Evolutionary conservation across 257 asterid genomes (phyloP).

Genomic region (Solanum arcanum): DNA sequence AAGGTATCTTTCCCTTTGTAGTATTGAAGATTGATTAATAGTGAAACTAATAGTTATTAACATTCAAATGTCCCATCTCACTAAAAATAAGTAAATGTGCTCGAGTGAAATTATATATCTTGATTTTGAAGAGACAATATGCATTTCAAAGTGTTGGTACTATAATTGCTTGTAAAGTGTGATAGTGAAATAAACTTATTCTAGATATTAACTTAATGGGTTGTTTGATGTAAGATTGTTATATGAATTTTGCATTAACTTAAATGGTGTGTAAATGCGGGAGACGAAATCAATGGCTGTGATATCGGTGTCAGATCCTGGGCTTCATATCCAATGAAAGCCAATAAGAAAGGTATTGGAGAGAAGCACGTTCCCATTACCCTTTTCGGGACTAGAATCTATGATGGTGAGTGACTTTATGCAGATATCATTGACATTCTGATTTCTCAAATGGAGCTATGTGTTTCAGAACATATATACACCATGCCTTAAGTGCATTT

Average conservation of each 20-base stretch:
- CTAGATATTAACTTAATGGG: neutral
- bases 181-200: neutral
- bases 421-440: too few species aligned
- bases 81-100: neutral
- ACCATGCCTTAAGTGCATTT: too few species aligned
- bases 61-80: neutral
- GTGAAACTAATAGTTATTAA: neutral
- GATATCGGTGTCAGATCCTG: too few species aligned
- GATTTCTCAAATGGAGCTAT: too few species aligned
- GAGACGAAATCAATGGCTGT: too few species aligned
- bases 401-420: too few species aligned
- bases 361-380: too few species aligned
- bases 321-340: too few species aligned
- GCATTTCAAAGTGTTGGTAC: neutral
- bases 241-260: neutral
- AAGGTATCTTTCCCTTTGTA: constrained; percentile 33
- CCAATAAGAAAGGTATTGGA: too few species aligned
- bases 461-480: too few species aligned
- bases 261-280: too few species aligned
- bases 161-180: neutral
- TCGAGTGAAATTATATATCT: neutral
- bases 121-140: neutral
- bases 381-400: too few species aligned
- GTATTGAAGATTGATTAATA: neutral
- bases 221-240: neutral